Conservation (phyloP, 805 yeast species). For the Pichia eremophila region DNA sequence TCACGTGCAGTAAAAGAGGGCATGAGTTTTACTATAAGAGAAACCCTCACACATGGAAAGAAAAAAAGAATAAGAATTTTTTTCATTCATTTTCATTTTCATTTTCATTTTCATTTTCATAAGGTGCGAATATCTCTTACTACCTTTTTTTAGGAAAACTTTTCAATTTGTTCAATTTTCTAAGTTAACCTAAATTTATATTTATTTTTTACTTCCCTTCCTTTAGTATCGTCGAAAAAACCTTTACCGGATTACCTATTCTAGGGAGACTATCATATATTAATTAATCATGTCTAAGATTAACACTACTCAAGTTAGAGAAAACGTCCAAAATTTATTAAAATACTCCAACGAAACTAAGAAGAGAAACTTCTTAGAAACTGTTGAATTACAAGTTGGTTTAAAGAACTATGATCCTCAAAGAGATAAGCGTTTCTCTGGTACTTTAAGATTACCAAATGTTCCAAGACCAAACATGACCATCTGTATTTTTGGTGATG, state of each 20-base stretch:
- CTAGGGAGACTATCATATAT: slow-evolving; percentile 65
- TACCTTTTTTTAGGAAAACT: too few species aligned
- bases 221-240: slow-evolving; percentile 42
- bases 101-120: too few species aligned
- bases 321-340: slow-evolving; percentile 86
- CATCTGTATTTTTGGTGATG: slow-evolving; percentile 99
- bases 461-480: slow-evolving; percentile 99
- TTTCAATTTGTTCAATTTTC: too few species aligned
- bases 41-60: too few species aligned
- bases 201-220: not conserved
- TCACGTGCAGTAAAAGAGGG: too few species aligned
- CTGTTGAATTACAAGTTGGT: slow-evolving; percentile 99
- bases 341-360: slow-evolving; percentile 87
- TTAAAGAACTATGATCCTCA: slow-evolving; percentile 99
- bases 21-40: too few species aligned
- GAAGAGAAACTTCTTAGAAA: slow-evolving; percentile 99
- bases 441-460: slow-evolving; percentile 94
- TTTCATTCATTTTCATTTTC: too few species aligned
- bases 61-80: too few species aligned
- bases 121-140: too few species aligned
- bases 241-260: slow-evolving; percentile 31
- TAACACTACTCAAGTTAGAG: slow-evolving; percentile 90
- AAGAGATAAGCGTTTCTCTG: slow-evolving; percentile 99
- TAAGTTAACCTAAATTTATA: too few species aligned
- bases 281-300: slow-evolving; percentile 66